Evolutionary conservation across 129 eudicot genomes (phyloP), one percentile per base, ranked within the genome.

Genomic region (Rutidosis leptorrhynchoides): DNA sequence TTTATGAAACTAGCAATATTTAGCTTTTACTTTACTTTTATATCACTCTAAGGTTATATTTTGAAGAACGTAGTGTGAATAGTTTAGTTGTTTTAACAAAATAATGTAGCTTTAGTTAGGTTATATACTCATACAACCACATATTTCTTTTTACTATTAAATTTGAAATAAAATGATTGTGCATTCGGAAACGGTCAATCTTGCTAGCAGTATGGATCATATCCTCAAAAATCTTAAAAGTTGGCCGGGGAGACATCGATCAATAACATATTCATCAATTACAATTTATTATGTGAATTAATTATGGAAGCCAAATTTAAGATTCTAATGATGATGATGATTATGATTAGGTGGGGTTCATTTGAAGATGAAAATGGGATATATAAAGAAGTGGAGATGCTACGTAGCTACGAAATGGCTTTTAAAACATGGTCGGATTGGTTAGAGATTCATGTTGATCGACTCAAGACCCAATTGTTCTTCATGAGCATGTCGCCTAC

Each of bases 401-500:
- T 80, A 15, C 81, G 82, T 20, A 70, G 83, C 77, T 86, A 86
- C 27, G 89, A 84, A 68, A 57, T 86, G 85, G 95, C 91, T 21
- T 59, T 90, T 1, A 80, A 77, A 65, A 90, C 97, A 9, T 90
- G 91, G 97, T 76, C 95, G 0, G 83, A 87, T 53, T 90, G 95
- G 95, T 57, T 90, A 73, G 88, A 84, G 56, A 75, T 78, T 52
- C 88, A 82, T 32, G 83, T 90, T 30, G 72, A 90, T 58, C 83
- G 84, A 24, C 57, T 67, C 79, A 86, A 76, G 80, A 82, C 95
- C 26, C 83, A 19, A 15, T 30, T 86, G 60, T 90, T 83, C 67
- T 90, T 82, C 71, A 73, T 84, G 30, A 86, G 82, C 82, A 86
- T 90, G 95, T 87, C 97, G 14, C 95, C 97, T n/a, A 82, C 91